These are phyloP conservation scores for Penicillium macrosclerotiorum DNA, from an alignment of 495 filamentous ascomycete species.

Conservation along the genomic window DNA sequence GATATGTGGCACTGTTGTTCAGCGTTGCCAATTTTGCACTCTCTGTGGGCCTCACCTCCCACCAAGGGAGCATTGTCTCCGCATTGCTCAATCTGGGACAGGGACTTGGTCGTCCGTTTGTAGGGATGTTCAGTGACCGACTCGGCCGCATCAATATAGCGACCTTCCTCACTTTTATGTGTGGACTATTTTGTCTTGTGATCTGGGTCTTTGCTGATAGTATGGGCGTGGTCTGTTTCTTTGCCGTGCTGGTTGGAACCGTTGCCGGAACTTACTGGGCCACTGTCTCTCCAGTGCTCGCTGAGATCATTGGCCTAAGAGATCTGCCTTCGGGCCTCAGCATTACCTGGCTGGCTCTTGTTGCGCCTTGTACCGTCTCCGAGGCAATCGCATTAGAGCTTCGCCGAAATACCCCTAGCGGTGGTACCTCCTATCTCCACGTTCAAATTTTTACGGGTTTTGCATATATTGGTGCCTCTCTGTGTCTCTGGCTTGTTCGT, in stretches of 20 bases:
- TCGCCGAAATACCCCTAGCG: conserved; percentile 36
- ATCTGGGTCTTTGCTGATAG: conserved; percentile 71
- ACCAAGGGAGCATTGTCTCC: conserved; percentile 67
- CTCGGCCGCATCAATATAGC: conserved; percentile 75
- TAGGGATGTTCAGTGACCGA: conserved; percentile 71
- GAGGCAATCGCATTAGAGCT: conserved; percentile 75
- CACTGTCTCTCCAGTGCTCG: conserved; percentile 64
- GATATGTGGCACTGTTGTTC: conserved; percentile 75
- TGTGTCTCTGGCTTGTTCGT: conserved; percentile 46
- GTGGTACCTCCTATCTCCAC: conserved; percentile 50
- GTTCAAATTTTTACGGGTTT: conserved; percentile 67
- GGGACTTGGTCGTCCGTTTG: conserved; percentile 65
- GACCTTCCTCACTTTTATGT: conserved; percentile 59
- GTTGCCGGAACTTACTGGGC: conserved; percentile 76
- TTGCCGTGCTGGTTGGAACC: conserved; percentile 64
- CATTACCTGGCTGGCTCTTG: conserved; percentile 73
- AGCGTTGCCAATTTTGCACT: conserved; percentile 71
- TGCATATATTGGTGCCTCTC: conserved; percentile 60
- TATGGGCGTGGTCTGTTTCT: conserved; percentile 67
- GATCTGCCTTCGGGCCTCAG: conserved; percentile 70
- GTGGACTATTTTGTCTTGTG: conserved; percentile 63
- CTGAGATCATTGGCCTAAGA: conserved; percentile 73
- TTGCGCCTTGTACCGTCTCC: conserved; percentile 69
- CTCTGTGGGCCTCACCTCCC: conserved; percentile 61
- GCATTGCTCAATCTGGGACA: conserved; percentile 73